Base-by-base conservation (phyloP, 768 basidiomycete genomes). In the Auricularia sp. region DNA sequence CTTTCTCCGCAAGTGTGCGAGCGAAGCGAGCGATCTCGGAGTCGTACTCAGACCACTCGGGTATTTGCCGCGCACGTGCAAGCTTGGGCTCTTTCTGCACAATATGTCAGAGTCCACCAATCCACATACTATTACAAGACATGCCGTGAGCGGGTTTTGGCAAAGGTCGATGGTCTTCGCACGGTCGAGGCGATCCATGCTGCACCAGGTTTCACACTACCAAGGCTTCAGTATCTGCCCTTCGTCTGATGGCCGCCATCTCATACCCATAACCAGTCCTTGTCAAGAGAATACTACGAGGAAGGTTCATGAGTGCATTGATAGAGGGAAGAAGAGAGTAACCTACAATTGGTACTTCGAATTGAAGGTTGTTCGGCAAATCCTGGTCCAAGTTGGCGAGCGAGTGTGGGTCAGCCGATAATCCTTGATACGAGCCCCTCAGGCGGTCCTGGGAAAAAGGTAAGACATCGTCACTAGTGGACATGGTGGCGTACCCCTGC, bases 191-290 rank as follows among this genome's bases (percentile, higher is more conserved):
- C 92, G 80, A 70, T 93, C 90, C 73, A 91, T 92, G 80, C 88
- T 91, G 71, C 97, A 99, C 97, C 97, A 98, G 0, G 96, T 98
- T 80, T 98, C 96, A 73, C 96, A 98, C 92, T 93, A 61, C 14
- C 47, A 16, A 0, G 44, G 56, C 36, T 24, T 64, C 69, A 68
- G 70, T 14, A 37, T 54, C 45, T 56, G 11, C 51, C 36, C 37
- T 35, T 11, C n/a, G 54, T 56, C 59, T 16, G 56, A 62, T 7
- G 33, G 34, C 61, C 6, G 61, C 18, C 39, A 63, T 16, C 74
- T 80, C 83, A 63, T 73, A 92, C 91, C 96, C 97, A 99, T 69
- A 98, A 77, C 97, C 97, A 99, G 70, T 94, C 90, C 75, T 94
- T 90, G 66, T 85, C 84, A 16, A 98, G 78, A 0, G 97, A 94